Evolutionary conservation across 345 rosid genomes (phyloP).

Genomic region (Limnanthes douglasii): DNA sequence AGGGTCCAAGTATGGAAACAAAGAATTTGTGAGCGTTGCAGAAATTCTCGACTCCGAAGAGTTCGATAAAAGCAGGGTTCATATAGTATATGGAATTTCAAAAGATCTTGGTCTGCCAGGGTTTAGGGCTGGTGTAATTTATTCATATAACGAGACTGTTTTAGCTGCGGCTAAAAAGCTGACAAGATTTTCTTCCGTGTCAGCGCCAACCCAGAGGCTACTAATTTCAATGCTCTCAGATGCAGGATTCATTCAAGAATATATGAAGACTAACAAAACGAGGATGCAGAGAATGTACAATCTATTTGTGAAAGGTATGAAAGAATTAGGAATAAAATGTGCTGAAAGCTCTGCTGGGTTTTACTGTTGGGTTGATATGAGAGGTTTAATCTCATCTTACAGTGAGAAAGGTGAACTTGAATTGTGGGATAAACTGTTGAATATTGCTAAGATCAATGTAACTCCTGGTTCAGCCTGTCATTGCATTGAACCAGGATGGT

Average conservation of each 20-base stretch:
- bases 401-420: conserved; percentile 84
- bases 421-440: conserved; percentile 59
- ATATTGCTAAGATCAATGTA: conserved; percentile 57
- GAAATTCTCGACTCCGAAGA: conserved; percentile 47
- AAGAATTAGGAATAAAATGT: conserved; percentile 43
- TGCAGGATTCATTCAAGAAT: conserved; percentile 36
- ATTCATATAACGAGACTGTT: conserved; percentile 54
- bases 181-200: conserved; percentile 61
- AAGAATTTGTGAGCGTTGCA: conserved; percentile 75
- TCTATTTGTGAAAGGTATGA: conserved; percentile 46
- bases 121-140: conserved; percentile 69
- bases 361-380: conserved; percentile 91
- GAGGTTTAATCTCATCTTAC: conserved; percentile 48
- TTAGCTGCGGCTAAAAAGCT: conserved; percentile 51
- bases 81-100: conserved; percentile 71
- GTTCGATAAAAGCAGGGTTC: conserved; percentile 68
- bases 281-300: conserved; percentile 32
- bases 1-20: conserved; percentile 54
- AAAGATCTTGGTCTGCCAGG: conserved; percentile 85
- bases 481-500: conserved; percentile 95
- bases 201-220: conserved; percentile 64
- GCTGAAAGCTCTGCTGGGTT: conserved; percentile 53
- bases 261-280: conserved; percentile 34
- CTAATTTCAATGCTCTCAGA: conserved; percentile 68
- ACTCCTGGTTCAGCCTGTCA: conserved; percentile 92